Conservation (phyloP, 2,329 filamentous ascomycete species). For the Fusarium algeriense region DNA sequence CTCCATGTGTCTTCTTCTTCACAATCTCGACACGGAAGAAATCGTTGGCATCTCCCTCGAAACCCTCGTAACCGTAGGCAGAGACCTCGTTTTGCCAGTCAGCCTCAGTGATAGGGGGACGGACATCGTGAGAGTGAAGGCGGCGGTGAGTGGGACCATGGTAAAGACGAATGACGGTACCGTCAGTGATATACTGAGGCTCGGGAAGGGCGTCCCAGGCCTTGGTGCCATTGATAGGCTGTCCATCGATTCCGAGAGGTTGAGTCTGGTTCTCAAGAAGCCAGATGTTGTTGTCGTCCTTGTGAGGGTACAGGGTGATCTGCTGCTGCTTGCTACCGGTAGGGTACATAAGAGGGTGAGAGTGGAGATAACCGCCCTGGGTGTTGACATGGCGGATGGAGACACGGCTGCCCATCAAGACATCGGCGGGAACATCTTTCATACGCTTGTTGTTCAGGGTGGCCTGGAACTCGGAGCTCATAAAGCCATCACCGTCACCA, state of each 20-base stretch:
- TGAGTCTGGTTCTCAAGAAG: conserved; percentile 96
- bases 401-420: conserved; percentile 88
- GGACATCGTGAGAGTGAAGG: conserved; percentile 95
- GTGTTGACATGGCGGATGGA: conserved; percentile 94
- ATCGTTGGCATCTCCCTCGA: conserved; percentile 96
- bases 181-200: conserved; percentile 78
- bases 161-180: conserved; percentile 84
- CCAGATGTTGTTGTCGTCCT: conserved; percentile 98
- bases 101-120: conserved; percentile 85
- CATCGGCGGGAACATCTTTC: conserved; percentile 93
- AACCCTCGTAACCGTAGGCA: conserved; percentile 96
- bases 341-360: conserved; percentile 97
- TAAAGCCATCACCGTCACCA: conserved; percentile 97
- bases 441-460: conserved; percentile 97
- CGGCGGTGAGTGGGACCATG: conserved; percentile 87
- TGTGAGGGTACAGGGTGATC: conserved; percentile 97
- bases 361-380: conserved; percentile 97
- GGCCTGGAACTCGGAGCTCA: conserved; percentile 99
- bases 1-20: conserved; percentile 85
- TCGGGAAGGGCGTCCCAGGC: conserved; percentile 85
- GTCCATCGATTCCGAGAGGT: conserved; percentile 80
- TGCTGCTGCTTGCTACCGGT: conserved; percentile 98
- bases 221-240: conserved; percentile 80
- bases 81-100: conserved; percentile 98
- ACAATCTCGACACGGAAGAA: conserved; percentile 95